Conservation (phyloP, 129 eudicot species). For the Escallonia herrerae region DNA sequence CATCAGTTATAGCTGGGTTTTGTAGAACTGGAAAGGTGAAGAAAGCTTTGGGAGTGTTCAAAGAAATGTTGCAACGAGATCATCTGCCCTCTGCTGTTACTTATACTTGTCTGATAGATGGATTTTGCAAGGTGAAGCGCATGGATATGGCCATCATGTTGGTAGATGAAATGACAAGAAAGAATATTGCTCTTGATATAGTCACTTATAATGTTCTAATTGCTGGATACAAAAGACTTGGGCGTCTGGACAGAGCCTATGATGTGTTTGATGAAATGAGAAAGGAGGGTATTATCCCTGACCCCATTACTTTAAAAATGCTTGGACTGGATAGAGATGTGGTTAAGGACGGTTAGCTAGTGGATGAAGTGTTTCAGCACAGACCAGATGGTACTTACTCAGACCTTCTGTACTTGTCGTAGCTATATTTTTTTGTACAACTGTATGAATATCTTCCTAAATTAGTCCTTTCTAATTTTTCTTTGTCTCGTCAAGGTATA, state of each 20-base stretch:
- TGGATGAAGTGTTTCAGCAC: neutral
- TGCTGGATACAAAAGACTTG: constrained; percentile 17
- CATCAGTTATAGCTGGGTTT: constrained; percentile 32
- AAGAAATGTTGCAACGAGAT: constrained; percentile 22
- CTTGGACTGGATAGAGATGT: constrained; percentile 6
- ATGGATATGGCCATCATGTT: constrained; percentile 24
- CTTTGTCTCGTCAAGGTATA: too few relatives aligned
- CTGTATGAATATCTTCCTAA: too few relatives aligned
- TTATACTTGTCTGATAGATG: constrained; percentile 47
- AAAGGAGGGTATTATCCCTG: constrained; percentile 12
- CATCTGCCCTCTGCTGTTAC: constrained; percentile 35
- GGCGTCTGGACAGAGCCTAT: constrained; percentile 16
- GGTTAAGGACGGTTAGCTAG: neutral
- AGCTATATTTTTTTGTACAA: too few relatives aligned
- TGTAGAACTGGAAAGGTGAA: constrained; percentile 25
- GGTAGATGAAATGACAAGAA: constrained; percentile 22
- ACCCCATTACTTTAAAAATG: constrained; percentile 7
- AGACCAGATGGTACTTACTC: neutral
- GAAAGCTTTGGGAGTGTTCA: constrained; percentile 20
- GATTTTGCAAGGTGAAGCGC: constrained; percentile 19
- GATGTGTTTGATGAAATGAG: constrained; percentile 24
- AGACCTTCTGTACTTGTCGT: neutral
- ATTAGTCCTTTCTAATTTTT: too few relatives aligned
- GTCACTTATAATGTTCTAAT: constrained; percentile 21
- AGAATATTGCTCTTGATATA: constrained; percentile 19